phyloP scores from a whole-genome alignment of 345 rosid species.

The Syzygium grande region DNA sequence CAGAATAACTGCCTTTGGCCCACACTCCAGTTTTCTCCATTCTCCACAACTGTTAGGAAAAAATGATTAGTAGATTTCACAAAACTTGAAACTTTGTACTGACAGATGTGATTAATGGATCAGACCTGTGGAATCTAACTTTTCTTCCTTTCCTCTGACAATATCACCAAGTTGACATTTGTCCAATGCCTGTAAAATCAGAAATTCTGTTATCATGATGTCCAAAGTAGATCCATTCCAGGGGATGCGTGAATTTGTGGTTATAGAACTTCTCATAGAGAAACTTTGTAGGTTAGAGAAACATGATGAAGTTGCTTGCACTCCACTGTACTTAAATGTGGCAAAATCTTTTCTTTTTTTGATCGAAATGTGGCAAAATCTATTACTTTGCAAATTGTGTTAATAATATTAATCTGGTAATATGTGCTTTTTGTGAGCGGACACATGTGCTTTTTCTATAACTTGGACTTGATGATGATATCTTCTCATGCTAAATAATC shows the following conservation, averaged over 20 bases:
- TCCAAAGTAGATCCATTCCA: neutral
- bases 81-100: neutral
- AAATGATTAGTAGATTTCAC: neutral
- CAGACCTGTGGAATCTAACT: constrained; percentile 69
- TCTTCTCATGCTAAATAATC: neutral
- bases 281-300: neutral
- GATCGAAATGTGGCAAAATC: neutral
- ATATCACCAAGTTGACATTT: constrained; percentile 82
- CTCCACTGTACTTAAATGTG: neutral
- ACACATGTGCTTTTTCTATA: neutral
- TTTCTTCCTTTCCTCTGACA: constrained; percentile 56
- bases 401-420: neutral
- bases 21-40: constrained; percentile 90
- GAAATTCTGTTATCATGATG: neutral
- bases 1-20: constrained; percentile 86
- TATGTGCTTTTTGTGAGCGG: neutral
- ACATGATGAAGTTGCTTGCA: neutral
- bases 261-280: neutral
- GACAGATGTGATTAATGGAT: neutral
- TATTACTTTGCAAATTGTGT: neutral
- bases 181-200: constrained; percentile 49
- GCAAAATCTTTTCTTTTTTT: neutral
- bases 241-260: neutral
- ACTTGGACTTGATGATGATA: neutral
- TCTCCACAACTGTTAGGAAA: constrained; percentile 57